Evolutionary conservation across 345 rosid genomes (phyloP).

Genomic region (Eucalyptus paniculata): DNA sequence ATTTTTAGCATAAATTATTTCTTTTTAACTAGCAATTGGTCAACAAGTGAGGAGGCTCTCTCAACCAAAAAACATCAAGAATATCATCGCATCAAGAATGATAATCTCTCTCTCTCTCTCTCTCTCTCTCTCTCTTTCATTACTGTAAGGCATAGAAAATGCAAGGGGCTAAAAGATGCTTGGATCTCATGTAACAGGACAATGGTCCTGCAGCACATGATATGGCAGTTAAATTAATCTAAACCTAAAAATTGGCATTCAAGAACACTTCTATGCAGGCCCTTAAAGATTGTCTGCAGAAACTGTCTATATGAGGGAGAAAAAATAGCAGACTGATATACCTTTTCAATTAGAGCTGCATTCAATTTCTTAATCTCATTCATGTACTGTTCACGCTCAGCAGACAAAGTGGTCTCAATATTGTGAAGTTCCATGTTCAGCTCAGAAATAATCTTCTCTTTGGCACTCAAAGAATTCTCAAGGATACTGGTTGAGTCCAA

Average conservation of each 20-base stretch:
- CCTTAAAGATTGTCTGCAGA: not conserved
- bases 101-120: not conserved
- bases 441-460: conserved; percentile 92
- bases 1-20: not conserved
- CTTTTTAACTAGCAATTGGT: not conserved
- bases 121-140: not conserved
- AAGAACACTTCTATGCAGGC: not conserved
- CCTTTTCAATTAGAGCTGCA: conserved; percentile 63
- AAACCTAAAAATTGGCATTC: not conserved
- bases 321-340: conserved; percentile 1
- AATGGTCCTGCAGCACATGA: not conserved
- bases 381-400: conserved; percentile 77
- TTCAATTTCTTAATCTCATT: conserved; percentile 73
- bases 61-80: not conserved
- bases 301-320: not conserved
- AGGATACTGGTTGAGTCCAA: conserved; percentile 69
- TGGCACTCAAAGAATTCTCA: conserved; percentile 81
- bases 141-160: not conserved
- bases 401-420: conserved; percentile 63
- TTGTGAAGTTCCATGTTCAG: conserved; percentile 86
- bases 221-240: not conserved
- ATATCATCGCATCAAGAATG: not conserved
- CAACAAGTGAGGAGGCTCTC: not conserved
- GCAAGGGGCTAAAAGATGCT: not conserved
- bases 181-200: not conserved